Conservation (phyloP, 106 monocot species). For the Apostasia shenzhenica region DNA sequence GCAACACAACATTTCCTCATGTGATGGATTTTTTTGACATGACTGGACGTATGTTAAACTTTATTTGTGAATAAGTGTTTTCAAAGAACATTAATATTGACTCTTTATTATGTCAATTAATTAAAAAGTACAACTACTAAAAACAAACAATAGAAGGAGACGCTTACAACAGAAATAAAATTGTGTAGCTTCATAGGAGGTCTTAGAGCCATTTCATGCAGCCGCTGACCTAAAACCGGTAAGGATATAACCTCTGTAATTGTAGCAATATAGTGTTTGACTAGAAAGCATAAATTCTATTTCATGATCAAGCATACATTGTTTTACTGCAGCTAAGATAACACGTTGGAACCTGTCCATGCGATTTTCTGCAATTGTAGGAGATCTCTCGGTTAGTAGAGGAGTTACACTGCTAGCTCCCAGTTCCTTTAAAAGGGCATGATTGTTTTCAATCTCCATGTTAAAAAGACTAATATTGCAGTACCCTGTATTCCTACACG, state of each 20-base stretch:
- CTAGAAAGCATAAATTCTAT: neutral
- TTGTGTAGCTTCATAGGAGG: conserved; percentile 51
- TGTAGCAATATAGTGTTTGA: neutral
- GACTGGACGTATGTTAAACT: too few species aligned
- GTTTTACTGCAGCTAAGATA: conserved; percentile 82
- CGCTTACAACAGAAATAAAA: conserved; percentile 65
- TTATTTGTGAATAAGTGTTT: too few species aligned
- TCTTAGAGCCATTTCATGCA: conserved; percentile 78
- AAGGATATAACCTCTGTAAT: conserved; percentile 1
- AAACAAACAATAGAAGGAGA: too few species aligned
- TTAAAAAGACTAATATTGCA: neutral
- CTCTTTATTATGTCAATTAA: too few species aligned
- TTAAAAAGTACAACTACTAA: too few species aligned
- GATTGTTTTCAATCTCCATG: conserved; percentile 3
- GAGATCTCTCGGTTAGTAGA: conserved; percentile 63
- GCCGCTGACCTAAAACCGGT: conserved; percentile 62
- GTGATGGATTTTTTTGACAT: too few species aligned
- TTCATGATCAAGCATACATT: conserved; percentile 36
- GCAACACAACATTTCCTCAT: too few species aligned
- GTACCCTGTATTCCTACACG: neutral
- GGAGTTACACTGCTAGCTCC: conserved; percentile 93
- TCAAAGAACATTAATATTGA: too few species aligned
- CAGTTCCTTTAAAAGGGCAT: conserved; percentile 53
- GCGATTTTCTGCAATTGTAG: conserved; percentile 66
- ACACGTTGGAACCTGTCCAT: conserved; percentile 81